Evolutionary conservation across 2,329 filamentous ascomycete species (phyloP), one percentile per base, ranked within the genome.

Genomic region (Coleophoma crateriformis): DNA sequence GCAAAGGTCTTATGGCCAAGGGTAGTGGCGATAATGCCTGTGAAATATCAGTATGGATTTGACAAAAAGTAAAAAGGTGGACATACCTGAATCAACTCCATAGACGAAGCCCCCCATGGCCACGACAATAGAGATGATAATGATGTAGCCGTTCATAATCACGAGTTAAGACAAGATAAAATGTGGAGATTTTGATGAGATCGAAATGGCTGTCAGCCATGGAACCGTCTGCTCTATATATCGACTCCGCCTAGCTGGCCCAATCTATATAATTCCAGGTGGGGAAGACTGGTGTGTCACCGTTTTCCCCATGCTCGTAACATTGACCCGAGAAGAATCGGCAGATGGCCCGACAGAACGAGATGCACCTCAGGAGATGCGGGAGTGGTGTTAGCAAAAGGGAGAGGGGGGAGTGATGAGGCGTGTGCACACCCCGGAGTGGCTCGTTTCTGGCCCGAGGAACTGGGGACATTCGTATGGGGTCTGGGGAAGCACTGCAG

Each of bases 1-100:
- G 59, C 62, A 53, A 67, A 67, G 2, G 57, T 58, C 12, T 59
- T 54, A 45, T 68, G 66, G 17, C 58, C 64, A 7, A 67, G 56
- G 0, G 62, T 67, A 12, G 65, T 66, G 8, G 62, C 64, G 35
- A 68, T 64, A 22, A 67, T 66, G 12, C 64, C 65, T 27, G 47
- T 46, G 40, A n/a, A 42, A 20, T 33, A 19, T 37, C 8, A 46
- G 44, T 35, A 37, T 20, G 4, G 14, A 7, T 38, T 38, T 7
- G 15, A 7, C 5, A 3, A 1, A 37, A 20, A 6, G 17, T 17
- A 38, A n/a, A n/a, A n/a, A n/a, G 12, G 14, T 13, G 11, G 19
- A 43, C 46, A 19, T 12, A 48, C n/a, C 34, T 17, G 50, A 52
- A 46, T 59, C 54, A 35, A 58, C 50, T 2, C 50, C 51, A 43